Evolutionary conservation across 2,329 filamentous ascomycete species (phyloP), one percentile per base, ranked within the genome.

Genomic region (Orbilia ellipsospora): DNA sequence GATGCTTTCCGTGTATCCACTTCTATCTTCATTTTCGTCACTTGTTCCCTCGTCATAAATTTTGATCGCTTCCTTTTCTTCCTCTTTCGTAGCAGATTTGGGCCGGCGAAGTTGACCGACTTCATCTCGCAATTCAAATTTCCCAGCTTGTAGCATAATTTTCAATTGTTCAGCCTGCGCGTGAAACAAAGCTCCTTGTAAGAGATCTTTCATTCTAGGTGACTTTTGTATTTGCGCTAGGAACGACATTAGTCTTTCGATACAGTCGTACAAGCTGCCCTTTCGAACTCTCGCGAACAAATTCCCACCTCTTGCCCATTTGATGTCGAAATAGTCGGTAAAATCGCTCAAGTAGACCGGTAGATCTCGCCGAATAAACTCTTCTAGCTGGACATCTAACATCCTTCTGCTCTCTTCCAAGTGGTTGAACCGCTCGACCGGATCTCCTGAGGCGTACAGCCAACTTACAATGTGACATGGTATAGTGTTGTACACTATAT

Each of bases 401-500:
- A 40, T 8, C 4, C 28, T 20, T n/a, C 52, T 23, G 15, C 28
- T 50, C 7, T 50, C n/a, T 4, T 44, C 23, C 10, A 67, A 4
- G 1, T 18, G 10, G 1, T 59, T 40, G 15, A 57, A 67, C 1
- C 36, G 20, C 2, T 67, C 6, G 20, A 36, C 26, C 1, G 63
- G 42, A 10, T 48, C 40, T 16, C 40, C 44, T 10, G 42, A 36
- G 1, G 63, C 40, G 42, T 67, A 67, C 1, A 67, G 40, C 40
- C 42, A 67, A 16, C 40, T 28, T 2, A 67, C 23, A 10, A 67
- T 45, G 0, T 42, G 52, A 15, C 36, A 45, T 0, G 63, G 63
- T 13, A 67, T 67, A 4, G 15, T 36, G 16, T 15, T 36, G 16
- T 67, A 52, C 1, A 67, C 52, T 18, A 57, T 51, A 36, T 57